Base-by-base conservation (phyloP, 371 early-diverging fungal species). In the Conidiobolus incongruus region DNA sequence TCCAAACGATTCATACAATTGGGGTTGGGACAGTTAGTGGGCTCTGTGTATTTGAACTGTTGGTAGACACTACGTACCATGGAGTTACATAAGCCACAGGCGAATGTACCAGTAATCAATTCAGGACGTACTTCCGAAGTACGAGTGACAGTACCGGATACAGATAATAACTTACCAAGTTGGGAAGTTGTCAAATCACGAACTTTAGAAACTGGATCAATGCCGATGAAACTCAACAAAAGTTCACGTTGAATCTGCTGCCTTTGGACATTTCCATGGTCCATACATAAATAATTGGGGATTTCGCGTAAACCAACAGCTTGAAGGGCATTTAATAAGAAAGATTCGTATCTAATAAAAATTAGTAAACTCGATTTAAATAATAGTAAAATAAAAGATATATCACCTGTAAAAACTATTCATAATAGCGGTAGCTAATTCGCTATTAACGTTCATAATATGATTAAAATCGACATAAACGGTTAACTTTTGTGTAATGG, bases 61-160 rank as follows among this genome's bases (percentile, higher is more conserved):
- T 98, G 98, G 51, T 77, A 76, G 22, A 98, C 77, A 45, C 87
- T 75, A 17, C 67, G 63, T 48, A 85, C 72, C n/a, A 82, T 49
- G 13, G 78, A 65, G 19, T 71, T 70, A 61, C 99, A 99, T 39
- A 82, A 81, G 38, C 66, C 61, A 63, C 99, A 99, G 21, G 70
- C 66, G 62, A 99, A 98, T 8, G 89, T 76, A 19, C 92, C 99
- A 48, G 62, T 72, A 17, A 88, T 44, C 16, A 99, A 71, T 64
- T 99, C 99, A 16, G 99, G 99, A 19, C 96, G 68, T 8, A 99
- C 96, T 58, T 97, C 96, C 22, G 91, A 84, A 1, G 98, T 96
- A 21, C 99, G 69, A 6, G 99, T 99, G 3, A 98, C 95, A 2
- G 98, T 98, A 29, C 98, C 99, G 38, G 76, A 74, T 41, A 98